A percentile compares a stretch with the other conserved stretches of the same genome.
These are phyloP conservation scores for Colletotrichum lentis DNA, from an alignment of 2,329 filamentous ascomycete species.

Conservation along the genomic window DNA sequence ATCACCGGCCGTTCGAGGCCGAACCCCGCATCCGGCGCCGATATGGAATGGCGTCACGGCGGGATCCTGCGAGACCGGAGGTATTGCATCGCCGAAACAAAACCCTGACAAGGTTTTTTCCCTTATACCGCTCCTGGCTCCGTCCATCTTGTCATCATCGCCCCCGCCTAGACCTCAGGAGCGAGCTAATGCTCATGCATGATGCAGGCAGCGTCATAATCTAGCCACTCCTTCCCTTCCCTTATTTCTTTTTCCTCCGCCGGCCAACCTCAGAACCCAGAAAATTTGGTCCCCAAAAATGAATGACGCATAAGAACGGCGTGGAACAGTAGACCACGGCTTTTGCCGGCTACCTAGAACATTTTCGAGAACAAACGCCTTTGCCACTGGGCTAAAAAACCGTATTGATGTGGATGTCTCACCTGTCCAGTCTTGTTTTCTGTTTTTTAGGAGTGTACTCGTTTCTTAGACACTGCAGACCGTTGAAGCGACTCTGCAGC, in stretches of 20 bases:
- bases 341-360: neutral
- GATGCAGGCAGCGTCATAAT: conserved; percentile 20
- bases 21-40: neutral
- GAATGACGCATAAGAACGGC: neutral
- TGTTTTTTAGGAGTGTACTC: too few relatives aligned
- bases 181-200: conserved; percentile 6
- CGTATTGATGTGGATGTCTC: too few relatives aligned
- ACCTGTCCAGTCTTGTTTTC: neutral
- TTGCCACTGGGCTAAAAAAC: too few relatives aligned
- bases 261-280: neutral
- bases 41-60: neutral
- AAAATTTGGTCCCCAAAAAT: neutral
- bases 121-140: neutral
- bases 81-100: neutral
- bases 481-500: neutral
- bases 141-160: neutral
- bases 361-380: neutral
- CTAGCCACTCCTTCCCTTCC: conserved; percentile 7
- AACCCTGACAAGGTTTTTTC: neutral
- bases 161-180: neutral
- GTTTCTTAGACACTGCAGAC: neutral
- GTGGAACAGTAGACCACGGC: neutral
- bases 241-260: conserved; percentile 29
- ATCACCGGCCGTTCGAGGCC: neutral
- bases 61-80: neutral